phyloP scores from a whole-genome alignment of 805 yeast species.

The Pichia nakasei region DNA sequence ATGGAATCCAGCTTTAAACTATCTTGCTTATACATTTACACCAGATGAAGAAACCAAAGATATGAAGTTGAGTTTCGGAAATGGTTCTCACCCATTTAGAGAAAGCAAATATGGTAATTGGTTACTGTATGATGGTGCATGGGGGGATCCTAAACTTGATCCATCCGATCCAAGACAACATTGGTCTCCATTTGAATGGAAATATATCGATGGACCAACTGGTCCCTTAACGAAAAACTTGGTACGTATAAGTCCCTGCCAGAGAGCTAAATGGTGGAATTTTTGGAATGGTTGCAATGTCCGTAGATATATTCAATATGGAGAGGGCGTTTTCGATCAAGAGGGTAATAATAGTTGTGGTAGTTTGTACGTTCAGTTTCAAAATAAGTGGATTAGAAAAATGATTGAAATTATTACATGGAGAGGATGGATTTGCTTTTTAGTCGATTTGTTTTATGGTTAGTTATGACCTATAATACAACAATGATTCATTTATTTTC shows the following conservation, averaged over 20 bases:
- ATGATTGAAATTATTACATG: slow-evolving; percentile 30
- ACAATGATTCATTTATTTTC: slow-evolving; percentile 5
- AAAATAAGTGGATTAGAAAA: slow-evolving; percentile 21
- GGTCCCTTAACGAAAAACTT: slow-evolving; percentile 84
- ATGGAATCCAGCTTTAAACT: slow-evolving; percentile 89
- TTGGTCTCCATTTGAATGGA: slow-evolving; percentile 85
- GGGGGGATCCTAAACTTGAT: slow-evolving; percentile 79
- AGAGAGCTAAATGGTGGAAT: slow-evolving; percentile 89
- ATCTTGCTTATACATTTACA: slow-evolving; percentile 62
- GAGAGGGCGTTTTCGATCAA: slow-evolving; percentile 72
- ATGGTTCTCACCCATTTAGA: slow-evolving; percentile 40
- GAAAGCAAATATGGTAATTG: slow-evolving; percentile 57
- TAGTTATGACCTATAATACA: not conserved
- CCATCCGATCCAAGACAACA: slow-evolving; percentile 70
- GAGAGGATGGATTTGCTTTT: slow-evolving; percentile 39
- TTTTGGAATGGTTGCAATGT: slow-evolving; percentile 76
- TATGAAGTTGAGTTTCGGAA: slow-evolving; percentile 34
- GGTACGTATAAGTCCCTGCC: slow-evolving; percentile 64
- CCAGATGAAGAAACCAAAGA: slow-evolving; percentile 38
- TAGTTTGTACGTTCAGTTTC: slow-evolving; percentile 15
- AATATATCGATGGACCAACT: slow-evolving; percentile 83
- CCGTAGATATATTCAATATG: slow-evolving; percentile 64
- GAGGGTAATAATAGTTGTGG: slow-evolving; percentile 82
- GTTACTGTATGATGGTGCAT: slow-evolving; percentile 72
- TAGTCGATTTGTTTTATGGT: slow-evolving; percentile 33